Evolutionary conservation across 2,329 filamentous ascomycete species (phyloP), one percentile per base, ranked within the genome.

Genomic region (Drechslerella dactyloides): DNA sequence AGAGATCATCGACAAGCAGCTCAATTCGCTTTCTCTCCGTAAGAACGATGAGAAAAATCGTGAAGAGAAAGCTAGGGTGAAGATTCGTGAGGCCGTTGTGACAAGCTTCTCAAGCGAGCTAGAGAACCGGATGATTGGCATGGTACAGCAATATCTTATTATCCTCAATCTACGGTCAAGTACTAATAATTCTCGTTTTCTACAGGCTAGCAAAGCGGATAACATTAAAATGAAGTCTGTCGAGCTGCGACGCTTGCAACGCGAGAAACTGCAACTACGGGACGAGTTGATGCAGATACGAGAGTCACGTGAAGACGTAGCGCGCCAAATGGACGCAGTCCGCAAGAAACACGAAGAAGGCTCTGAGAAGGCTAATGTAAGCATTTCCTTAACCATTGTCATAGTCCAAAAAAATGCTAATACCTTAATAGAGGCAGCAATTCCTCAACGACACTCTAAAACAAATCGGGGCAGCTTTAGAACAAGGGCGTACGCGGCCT

Each of bases 321-420:
- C 75, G 10, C 74, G 75, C 11, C 65, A 76, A 42, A 76, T 76
- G 68, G 76, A 77, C 60, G 74, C 73, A 33, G 75, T 76, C 7
- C 65, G 76, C 33, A 74, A 73, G 52, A 70, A 53, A 6, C 74
- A 76, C 33, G 75, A 76, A 51, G 53, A 74, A 6, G 74, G 73
- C 10, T 74, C 62, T 15, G 74, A 68, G 54, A 72, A 70, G 8
- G 61, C 68, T 24, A 64, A 75, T 46, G 76, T 77, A 73, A 65
- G 68, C 5, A 17, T 21, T 24, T 17, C 21, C 48, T n/a, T 21
- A 11, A 7, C 51, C 15, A 21, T 23, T 23, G 17, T 44, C 21
- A 19, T 21, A 23, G 7, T 13, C 17, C 7, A 52, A 21, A 19
- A 13, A 17, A 11, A 46, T 23, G 24, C 55, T 72, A 52, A 70